Evolutionary conservation across 2,329 filamentous ascomycete species (phyloP).

Genomic region (Claviceps sp.): DNA sequence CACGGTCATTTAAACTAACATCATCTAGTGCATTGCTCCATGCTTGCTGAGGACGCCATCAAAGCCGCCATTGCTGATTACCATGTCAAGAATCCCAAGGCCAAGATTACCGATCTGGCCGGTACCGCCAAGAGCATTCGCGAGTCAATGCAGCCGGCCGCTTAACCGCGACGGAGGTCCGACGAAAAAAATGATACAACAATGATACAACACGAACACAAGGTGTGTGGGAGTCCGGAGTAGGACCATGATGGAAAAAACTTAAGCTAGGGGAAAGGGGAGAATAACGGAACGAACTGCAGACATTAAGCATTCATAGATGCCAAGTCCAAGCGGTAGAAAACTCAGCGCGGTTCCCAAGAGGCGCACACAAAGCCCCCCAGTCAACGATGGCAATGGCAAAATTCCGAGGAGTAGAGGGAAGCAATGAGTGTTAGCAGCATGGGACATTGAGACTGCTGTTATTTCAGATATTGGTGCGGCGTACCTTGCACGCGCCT

Average conservation of each 20-base stretch:
- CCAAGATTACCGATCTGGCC: slow-evolving; percentile 57
- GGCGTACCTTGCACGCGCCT: neutral
- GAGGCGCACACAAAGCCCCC: neutral
- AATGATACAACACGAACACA: no score
- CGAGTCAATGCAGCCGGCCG: slow-evolving; percentile 8
- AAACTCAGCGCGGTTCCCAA: neutral
- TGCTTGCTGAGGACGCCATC: slow-evolving; percentile 85
- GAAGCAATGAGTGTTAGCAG: neutral
- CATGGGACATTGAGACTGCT: neutral
- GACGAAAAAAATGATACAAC: slow-evolving; percentile 1
- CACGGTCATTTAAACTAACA: neutral
- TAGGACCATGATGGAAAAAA: no score
- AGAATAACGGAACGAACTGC: no score
- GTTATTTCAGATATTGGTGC: neutral
- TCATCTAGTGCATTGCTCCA: slow-evolving; percentile 69
- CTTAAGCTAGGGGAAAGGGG: no score
- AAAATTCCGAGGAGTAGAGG: neutral
- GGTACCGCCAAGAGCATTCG: slow-evolving; percentile 42
- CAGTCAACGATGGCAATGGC: neutral
- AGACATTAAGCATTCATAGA: neutral
- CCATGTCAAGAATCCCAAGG: slow-evolving; percentile 56
- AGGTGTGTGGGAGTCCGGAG: neutral
- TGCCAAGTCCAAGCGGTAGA: neutral
- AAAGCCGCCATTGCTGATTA: slow-evolving; percentile 84
- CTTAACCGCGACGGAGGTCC: neutral